phyloP scores from a whole-genome alignment of 257 asterid genomes.

The Solanum virginianum region DNA sequence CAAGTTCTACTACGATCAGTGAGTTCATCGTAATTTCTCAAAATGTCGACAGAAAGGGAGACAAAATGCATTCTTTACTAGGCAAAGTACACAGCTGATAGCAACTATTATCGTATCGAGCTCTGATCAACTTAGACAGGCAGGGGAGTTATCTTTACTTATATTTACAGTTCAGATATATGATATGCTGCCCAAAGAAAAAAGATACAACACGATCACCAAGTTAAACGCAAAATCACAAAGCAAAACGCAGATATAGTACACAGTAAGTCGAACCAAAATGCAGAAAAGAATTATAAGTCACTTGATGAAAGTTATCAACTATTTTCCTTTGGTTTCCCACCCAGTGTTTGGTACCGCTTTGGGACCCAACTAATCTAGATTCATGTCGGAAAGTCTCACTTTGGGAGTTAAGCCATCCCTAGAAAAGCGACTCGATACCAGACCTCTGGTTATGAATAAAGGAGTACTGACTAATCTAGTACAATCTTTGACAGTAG shows the following conservation, averaged over 20 bases:
- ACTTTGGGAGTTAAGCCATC: not conserved
- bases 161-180: not conserved
- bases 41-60: not conserved
- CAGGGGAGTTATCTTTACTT: not conserved
- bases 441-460: not conserved
- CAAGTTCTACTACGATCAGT: not conserved
- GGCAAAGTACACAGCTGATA: not conserved
- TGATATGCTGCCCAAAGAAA: not conserved
- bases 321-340: not conserved
- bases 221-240: not conserved
- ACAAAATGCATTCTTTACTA: not conserved
- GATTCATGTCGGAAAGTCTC: not conserved
- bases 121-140: not conserved
- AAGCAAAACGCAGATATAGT: not conserved
- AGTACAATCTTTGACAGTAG: not conserved
- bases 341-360: not conserved
- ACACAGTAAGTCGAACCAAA: not conserved
- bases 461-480: not conserved
- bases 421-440: not conserved
- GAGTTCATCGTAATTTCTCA: not conserved
- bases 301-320: not conserved
- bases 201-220: not conserved
- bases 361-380: not conserved
- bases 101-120: not conserved
- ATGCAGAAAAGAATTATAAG: not conserved